phyloP scores from a whole-genome alignment of 2,329 filamentous ascomycete genomes.

The Lasiodiplodia gonubiensis region DNA sequence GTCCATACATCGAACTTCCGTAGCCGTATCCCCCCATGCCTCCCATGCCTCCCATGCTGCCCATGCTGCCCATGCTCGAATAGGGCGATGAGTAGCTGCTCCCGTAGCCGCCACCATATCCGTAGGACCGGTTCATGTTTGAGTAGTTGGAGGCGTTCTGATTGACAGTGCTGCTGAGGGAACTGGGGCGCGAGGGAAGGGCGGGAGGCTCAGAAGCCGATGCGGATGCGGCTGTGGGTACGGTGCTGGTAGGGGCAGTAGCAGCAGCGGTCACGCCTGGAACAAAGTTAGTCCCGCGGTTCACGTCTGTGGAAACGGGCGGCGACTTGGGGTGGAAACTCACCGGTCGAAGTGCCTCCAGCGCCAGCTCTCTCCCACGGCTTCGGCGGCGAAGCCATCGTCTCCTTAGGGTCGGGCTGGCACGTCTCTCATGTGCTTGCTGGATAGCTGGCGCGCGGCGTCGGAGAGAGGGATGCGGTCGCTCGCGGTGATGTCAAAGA shows the following conservation, averaged over 20 bases:
- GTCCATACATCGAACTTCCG: slow-evolving; percentile 49
- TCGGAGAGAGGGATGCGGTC: slow-evolving; percentile 5
- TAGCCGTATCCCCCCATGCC: slow-evolving; percentile 52
- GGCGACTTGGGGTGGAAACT: slow-evolving; percentile 3
- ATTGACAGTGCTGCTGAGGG: slow-evolving; percentile 79
- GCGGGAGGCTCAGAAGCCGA: slow-evolving; percentile 62
- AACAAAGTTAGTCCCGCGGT: slow-evolving; percentile 21
- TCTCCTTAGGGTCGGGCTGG: slow-evolving; percentile 35
- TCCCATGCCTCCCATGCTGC: slow-evolving; percentile 41
- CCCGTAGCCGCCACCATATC: slow-evolving; percentile 48
- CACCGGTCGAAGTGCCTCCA: slow-evolving; percentile 40
- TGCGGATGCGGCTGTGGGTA: slow-evolving; percentile 48
- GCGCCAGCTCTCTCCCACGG: slow-evolving; percentile 89
- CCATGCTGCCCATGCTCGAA: slow-evolving; percentile 36
- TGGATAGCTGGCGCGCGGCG: slow-evolving; percentile 15
- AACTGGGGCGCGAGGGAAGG: slow-evolving; percentile 79
- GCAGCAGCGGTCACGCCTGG: slow-evolving; percentile 44
- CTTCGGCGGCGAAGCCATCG: slow-evolving; percentile 84
- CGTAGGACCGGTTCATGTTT: slow-evolving; percentile 62
- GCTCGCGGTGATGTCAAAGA: slow-evolving; percentile 30
- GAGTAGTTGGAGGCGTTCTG: slow-evolving; percentile 87
- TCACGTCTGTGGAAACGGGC: neutral
- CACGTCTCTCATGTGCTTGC: slow-evolving; percentile 33
- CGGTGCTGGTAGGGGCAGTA: slow-evolving; percentile 51
- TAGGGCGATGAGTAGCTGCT: slow-evolving; percentile 62